Conservation (phyloP, 1,284 basidiomycete species). For the Dichomitus squalens region DNA sequence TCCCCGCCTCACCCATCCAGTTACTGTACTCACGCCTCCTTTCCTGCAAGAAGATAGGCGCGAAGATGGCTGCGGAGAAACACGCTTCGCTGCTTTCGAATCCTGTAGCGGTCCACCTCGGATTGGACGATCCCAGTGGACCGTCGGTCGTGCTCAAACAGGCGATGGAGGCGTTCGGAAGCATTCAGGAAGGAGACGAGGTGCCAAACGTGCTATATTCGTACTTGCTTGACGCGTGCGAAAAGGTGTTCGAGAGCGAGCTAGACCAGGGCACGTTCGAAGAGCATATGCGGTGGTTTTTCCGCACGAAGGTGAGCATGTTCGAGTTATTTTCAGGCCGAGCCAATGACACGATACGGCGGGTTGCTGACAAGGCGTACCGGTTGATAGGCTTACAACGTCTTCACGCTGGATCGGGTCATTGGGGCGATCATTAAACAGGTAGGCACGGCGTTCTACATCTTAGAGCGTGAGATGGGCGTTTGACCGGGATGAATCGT, state of each 20-base stretch:
- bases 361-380: conserved; percentile 12
- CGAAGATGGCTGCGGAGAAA: conserved; percentile 59
- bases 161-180: conserved; percentile 57
- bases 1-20: conserved; percentile 40
- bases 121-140: conserved; percentile 77
- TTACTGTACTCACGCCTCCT: conserved; percentile 88
- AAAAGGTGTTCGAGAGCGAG: conserved; percentile 92
- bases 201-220: conserved; percentile 74
- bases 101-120: conserved; percentile 72
- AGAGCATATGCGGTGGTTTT: conserved; percentile 96
- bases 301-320: conserved; percentile 82
- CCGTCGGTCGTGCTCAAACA: conserved; percentile 67
- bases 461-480: not conserved
- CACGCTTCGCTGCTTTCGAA: conserved; percentile 65
- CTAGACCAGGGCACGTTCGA: conserved; percentile 91
- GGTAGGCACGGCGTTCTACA: conserved; percentile 45
- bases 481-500: conserved; percentile 8
- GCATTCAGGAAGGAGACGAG: conserved; percentile 36
- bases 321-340: not conserved
- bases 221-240: conserved; percentile 90
- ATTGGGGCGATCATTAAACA: conserved; percentile 88
- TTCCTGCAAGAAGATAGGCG: conserved; percentile 83
- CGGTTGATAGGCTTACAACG: conserved; percentile 67
- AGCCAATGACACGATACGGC: conserved; percentile 3
- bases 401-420: conserved; percentile 93